Evolutionary conservation across 768 basidiomycete species (phyloP), one percentile per base, ranked within the genome.

Genomic region (Tylopilus vinaceipallidus): DNA sequence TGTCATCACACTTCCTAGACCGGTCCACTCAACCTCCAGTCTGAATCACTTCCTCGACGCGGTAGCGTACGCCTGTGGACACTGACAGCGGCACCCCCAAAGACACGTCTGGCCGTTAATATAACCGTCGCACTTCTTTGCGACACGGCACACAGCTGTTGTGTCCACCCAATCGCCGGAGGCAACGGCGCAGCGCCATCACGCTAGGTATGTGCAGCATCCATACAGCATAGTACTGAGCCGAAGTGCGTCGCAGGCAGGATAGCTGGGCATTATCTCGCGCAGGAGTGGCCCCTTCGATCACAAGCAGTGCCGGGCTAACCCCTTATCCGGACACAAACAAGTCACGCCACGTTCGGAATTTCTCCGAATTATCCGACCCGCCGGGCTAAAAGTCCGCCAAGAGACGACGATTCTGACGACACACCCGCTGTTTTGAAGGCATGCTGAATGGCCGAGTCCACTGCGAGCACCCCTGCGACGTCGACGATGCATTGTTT

Each of bases 321-420:
- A 57, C 47, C 53, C 50, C 65, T 69, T 67, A 66, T 67, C 63
- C 52, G 29, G 19, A 43, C 19, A 56, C 61, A 70, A 68, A 70
- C 50, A 70, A 68, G 53, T 53, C 66, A 66, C 57, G 47, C 59
- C 49, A 40, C 42, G 3, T 37, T n/a, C 42, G 41, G 38, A 42
- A 41, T 53, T 44, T 35, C 19, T 24, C 53, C 56, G 45, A 52
- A 52, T 58, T 50, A 11, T 51, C 51, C 47, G 50, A 47, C 40
- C n/a, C 35, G 10, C 27, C 44, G 36, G 8, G 44, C 42, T 26
- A 16, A 32, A 29, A 38, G 17, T 22, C 36, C 30, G 23, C 49
- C 9, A 45, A 35, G 27, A 33, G 35, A 27, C 42, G 42, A 30
- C 45, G 36, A 30, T 29, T 45, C 23, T 23, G 17, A 20, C 54